Base-by-base conservation (phyloP, 2,329 filamentous ascomycete species). In the Hymenoscyphus scutula region DNA sequence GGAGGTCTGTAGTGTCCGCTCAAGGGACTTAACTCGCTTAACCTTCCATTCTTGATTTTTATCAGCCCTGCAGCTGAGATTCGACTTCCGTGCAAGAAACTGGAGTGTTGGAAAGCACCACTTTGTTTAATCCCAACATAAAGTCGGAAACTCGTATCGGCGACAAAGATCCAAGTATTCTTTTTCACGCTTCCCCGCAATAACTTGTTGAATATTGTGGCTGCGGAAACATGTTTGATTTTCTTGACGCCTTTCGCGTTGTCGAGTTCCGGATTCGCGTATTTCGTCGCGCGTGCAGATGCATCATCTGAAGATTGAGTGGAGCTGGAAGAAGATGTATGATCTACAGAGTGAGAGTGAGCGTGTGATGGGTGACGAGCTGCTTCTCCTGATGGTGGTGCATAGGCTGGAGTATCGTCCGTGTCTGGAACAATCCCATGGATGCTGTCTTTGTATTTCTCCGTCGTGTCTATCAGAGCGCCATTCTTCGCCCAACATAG, bases 111-210 rank as follows among this genome's bases (percentile, higher is more conserved):
- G 71, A 97, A 97, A 4, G 90, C 87, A 11, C 93, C 93, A 3
- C 87, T 89, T 74, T 90, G 86, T 72, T 97, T 97, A 78, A 97
- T 95, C 56, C 92, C 92, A 37, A 97, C 86, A 74, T 96, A 97
- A 0, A 97, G 80, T 0, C 90, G 86, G 74, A 93, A 95, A 1
- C 85, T 89, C 1, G 91, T 94, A 76, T 97, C 92, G 27, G 90
- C 89, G 7, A 93, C 92, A 71, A 96, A 97, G 67, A 97, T 96
- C 93, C 93, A 97, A 4, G 90, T 95, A 71, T 94, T 93, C 66
- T 92, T 92, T 75, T 88, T 90, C 45, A 92, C 89, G 0, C 89
- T 88, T 67, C 91, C 89, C 64, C 90, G 85, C 17, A 95, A 81
- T 5, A 96, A 80, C 66, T 90, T 89, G 74, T 95, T 91, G 74